Evolutionary conservation across 2,329 filamentous ascomycete genomes (phyloP).

Genomic region (Xylariomycetidae sp.): DNA sequence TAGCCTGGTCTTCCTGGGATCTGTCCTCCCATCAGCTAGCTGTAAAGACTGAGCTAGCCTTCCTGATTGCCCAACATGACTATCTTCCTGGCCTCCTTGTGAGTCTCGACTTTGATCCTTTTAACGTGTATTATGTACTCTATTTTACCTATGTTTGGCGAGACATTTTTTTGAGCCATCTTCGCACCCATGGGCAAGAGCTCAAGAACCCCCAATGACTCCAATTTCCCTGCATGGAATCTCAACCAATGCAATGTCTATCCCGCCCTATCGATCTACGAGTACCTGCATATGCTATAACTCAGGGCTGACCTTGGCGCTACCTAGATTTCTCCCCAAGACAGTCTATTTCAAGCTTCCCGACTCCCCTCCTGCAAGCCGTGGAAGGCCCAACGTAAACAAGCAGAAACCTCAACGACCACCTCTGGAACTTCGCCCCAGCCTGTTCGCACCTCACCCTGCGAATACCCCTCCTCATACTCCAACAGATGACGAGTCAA

Average conservation of each 20-base stretch:
- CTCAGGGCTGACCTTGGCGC: slow-evolving; percentile 7
- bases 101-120: too few species aligned
- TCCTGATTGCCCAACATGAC: slow-evolving; percentile 36
- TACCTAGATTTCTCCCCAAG: slow-evolving; percentile 79
- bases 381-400: slow-evolving; percentile 22
- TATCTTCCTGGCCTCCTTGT: slow-evolving; percentile 48
- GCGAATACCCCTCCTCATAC: slow-evolving; percentile 53
- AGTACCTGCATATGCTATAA: slow-evolving; percentile 8
- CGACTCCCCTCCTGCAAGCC: slow-evolving; percentile 40
- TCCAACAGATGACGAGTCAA: slow-evolving; percentile 47
- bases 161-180: too few species aligned
- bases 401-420: slow-evolving; percentile 21
- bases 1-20: too few species aligned
- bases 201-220: too few species aligned
- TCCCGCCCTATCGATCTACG: slow-evolving; percentile 5
- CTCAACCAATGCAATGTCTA: too few species aligned
- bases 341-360: slow-evolving; percentile 82
- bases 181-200: too few species aligned
- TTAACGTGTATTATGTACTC: too few species aligned
- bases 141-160: too few species aligned
- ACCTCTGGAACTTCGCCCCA: slow-evolving; percentile 38
- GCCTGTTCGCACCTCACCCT: slow-evolving; percentile 45
- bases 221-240: too few species aligned
- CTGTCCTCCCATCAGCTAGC: too few species aligned
- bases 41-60: too few species aligned